Evolutionary conservation across 2,329 filamentous ascomycete species (phyloP).

Genomic region (Lachnellula hyalina): DNA sequence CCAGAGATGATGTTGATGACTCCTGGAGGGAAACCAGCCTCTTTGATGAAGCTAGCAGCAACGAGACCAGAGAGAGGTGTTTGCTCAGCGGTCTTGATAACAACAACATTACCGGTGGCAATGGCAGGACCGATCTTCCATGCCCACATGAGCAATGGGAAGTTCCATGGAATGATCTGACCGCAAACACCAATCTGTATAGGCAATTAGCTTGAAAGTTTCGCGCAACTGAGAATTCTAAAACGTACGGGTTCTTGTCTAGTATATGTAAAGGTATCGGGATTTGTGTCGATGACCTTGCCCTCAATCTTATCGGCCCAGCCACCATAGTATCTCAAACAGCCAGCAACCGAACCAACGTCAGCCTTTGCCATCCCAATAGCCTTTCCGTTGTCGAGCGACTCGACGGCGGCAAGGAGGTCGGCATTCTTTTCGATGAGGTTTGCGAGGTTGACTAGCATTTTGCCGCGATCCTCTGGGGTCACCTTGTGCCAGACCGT

Average conservation of each 20-base stretch:
- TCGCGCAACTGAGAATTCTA: no score
- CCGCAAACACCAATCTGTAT: slow-evolving; percentile 56
- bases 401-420: slow-evolving; percentile 74
- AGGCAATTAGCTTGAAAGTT: neutral
- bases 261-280: slow-evolving; percentile 63
- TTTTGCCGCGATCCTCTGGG: slow-evolving; percentile 64
- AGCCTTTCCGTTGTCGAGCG: slow-evolving; percentile 84
- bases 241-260: slow-evolving; percentile 56
- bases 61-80: slow-evolving; percentile 54
- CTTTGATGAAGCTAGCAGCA: slow-evolving; percentile 49
- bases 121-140: slow-evolving; percentile 65
- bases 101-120: slow-evolving; percentile 53
- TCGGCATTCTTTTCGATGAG: slow-evolving; percentile 74
- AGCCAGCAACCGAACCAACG: slow-evolving; percentile 60
- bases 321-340: slow-evolving; percentile 76
- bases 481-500: slow-evolving; percentile 63
- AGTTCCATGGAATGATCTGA: slow-evolving; percentile 72
- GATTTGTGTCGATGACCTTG: slow-evolving; percentile 61
- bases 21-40: slow-evolving; percentile 61
- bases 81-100: slow-evolving; percentile 58
- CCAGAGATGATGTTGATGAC: slow-evolving; percentile 61
- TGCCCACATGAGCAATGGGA: slow-evolving; percentile 57
- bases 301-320: slow-evolving; percentile 69
- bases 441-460: slow-evolving; percentile 72
- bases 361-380: slow-evolving; percentile 72